A percentile compares a stretch with the other conserved stretches of the same genome.
These are phyloP conservation scores for Podila horticola DNA, from an alignment of 192 early-diverging fungal species.

Conservation along the genomic window DNA sequence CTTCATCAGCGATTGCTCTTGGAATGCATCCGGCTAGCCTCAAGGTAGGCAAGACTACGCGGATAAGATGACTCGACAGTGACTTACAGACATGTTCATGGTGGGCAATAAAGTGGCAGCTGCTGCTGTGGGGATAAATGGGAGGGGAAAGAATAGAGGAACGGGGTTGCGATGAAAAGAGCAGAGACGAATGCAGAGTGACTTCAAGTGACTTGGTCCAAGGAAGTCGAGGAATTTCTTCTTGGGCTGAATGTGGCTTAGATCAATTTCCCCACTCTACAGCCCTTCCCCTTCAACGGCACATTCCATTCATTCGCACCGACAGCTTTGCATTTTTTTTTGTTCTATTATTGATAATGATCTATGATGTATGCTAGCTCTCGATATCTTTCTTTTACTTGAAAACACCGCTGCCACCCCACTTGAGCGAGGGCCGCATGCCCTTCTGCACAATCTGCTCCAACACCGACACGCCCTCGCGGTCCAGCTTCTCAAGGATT, in stretches of 20 bases:
- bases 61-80: neutral
- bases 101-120: neutral
- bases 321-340: too few species aligned
- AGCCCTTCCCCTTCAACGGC: too few species aligned
- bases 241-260: too few species aligned
- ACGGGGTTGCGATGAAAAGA: too few species aligned
- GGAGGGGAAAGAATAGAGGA: too few species aligned
- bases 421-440: conserved; percentile 46
- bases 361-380: neutral
- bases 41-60: neutral
- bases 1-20: neutral
- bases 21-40: neutral
- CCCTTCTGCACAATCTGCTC: conserved; percentile 63
- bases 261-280: too few species aligned
- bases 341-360: too few species aligned
- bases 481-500: conserved; percentile 70
- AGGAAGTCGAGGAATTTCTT: too few species aligned
- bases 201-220: too few species aligned
- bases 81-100: conserved; percentile 7
- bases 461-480: conserved; percentile 70
- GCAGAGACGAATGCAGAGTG: too few species aligned
- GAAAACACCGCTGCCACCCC: conserved; percentile 53
- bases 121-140: too few species aligned
- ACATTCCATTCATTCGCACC: too few species aligned
- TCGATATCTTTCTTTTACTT: conserved; percentile 29